phyloP scores from a whole-genome alignment of 495 filamentous ascomycete species.

The Tetracladium setigerum region DNA sequence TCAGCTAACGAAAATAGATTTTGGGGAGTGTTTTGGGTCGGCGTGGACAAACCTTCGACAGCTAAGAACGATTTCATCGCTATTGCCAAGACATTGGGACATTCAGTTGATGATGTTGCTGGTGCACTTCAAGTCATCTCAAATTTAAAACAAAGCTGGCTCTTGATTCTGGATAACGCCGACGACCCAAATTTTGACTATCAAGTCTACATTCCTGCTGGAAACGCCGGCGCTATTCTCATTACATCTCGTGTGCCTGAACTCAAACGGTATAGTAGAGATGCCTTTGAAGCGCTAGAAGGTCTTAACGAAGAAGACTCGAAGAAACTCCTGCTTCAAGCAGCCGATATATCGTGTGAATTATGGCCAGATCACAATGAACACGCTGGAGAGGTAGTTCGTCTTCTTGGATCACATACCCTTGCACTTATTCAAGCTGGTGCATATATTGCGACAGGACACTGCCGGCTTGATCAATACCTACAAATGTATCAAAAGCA shows the following conservation, averaged over 20 bases:
- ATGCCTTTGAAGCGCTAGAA: conserved; percentile 23
- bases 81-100: conserved; percentile 16
- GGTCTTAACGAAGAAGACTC: conserved; percentile 25
- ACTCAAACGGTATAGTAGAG: conserved; percentile 20
- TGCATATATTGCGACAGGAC: conserved; percentile 10
- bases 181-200: conserved; percentile 24
- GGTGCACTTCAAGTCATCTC: conserved; percentile 20
- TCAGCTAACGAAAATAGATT: conserved; percentile 13
- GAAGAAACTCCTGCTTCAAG: conserved; percentile 25
- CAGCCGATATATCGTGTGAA: conserved; percentile 17
- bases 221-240: conserved; percentile 24
- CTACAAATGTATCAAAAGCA: conserved; percentile 9
- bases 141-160: conserved; percentile 13
- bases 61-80: conserved; percentile 7
- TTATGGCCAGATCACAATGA: conserved; percentile 4
- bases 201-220: conserved; percentile 21
- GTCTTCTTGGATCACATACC: conserved; percentile 22
- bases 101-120: conserved; percentile 10
- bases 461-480: conserved; percentile 14
- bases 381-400: conserved; percentile 16
- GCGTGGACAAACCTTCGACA: conserved; percentile 11
- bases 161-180: conserved; percentile 28
- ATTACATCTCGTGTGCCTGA: conserved; percentile 29
- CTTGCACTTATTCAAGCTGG: conserved; percentile 28
- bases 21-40: conserved; percentile 19